A percentile compares a stretch with the other conserved stretches of the same genome.
phyloP scores from a whole-genome alignment of 2,329 filamentous ascomycete genomes.

The Botrytis galanthina region DNA sequence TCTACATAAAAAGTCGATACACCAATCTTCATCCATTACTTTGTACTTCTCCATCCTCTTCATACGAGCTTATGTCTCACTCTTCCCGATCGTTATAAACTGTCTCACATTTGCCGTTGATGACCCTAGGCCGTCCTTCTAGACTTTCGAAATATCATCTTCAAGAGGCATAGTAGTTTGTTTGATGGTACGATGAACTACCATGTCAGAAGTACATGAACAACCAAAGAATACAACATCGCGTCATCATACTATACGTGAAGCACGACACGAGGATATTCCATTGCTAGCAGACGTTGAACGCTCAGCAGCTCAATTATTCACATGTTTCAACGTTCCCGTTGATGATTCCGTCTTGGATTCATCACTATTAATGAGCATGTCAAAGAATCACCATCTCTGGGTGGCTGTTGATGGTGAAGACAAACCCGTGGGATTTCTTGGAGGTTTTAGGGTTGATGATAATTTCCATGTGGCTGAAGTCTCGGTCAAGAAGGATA shows the following conservation, averaged over 20 bases:
- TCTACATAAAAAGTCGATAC: background rate
- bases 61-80: conserved; percentile 13
- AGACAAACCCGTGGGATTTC: conserved; percentile 36
- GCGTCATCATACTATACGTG: conserved; percentile 8
- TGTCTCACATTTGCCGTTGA: conserved; percentile 18
- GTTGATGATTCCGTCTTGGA: conserved; percentile 31
- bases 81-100: background rate
- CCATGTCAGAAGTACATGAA: conserved; percentile 19
- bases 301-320: conserved; percentile 35
- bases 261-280: conserved; percentile 31
- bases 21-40: background rate
- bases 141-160: conserved; percentile 9
- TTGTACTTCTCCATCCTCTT: background rate
- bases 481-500: conserved; percentile 34
- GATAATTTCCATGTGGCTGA: conserved; percentile 37
- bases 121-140: background rate
- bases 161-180: background rate
- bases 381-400: conserved; percentile 33
- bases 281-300: conserved; percentile 35
- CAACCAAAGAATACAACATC: background rate
- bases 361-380: conserved; percentile 25
- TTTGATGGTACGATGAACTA: conserved; percentile 14
- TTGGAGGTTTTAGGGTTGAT: conserved; percentile 32
- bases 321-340: conserved; percentile 30
- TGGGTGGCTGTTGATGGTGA: conserved; percentile 34